phyloP scores from a whole-genome alignment of 257 asterid genomes.

The Gentiana straminea region DNA sequence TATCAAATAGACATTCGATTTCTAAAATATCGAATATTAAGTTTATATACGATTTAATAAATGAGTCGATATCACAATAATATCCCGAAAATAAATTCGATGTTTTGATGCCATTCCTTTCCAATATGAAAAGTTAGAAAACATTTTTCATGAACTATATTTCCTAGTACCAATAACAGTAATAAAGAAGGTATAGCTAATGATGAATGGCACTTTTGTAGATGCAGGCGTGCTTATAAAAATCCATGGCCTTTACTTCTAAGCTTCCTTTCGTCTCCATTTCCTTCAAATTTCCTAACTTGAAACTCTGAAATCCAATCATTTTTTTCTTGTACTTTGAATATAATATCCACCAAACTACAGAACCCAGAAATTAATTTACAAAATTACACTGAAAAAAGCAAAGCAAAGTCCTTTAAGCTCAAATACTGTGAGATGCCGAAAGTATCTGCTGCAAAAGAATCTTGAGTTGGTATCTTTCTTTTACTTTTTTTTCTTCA shows the following conservation, averaged over 20 bases:
- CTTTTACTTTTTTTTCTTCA: constrained; percentile 8
- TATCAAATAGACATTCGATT: too few species aligned
- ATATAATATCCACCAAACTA: constrained; percentile 3
- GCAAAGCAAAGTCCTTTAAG: constrained; percentile 1
- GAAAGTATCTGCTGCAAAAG: constrained; percentile 21
- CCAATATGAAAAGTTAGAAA: too few species aligned
- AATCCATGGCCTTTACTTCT: constrained; percentile 49
- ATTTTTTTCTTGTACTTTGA: constrained; percentile 1
- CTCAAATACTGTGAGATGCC: constrained; percentile 15
- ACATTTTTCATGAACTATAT: too few species aligned
- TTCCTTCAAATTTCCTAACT: constrained; percentile 24
- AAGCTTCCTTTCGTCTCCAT: constrained; percentile 37
- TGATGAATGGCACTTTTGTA: constrained; percentile 49
- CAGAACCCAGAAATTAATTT: constrained; percentile 7
- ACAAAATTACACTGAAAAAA: constrained; percentile 3
- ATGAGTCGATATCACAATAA: too few species aligned
- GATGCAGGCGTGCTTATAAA: constrained; percentile 83
- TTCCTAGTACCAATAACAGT: constrained; percentile 5
- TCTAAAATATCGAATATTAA: too few species aligned
- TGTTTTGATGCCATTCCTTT: too few species aligned
- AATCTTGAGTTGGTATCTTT: constrained; percentile 25
- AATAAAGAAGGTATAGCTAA: constrained; percentile 52
- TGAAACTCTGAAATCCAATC: constrained; percentile 24
- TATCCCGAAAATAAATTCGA: too few species aligned
- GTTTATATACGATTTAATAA: too few species aligned